Evolutionary conservation across 345 rosid species (phyloP).

Genomic region (Litchi chinensis): DNA sequence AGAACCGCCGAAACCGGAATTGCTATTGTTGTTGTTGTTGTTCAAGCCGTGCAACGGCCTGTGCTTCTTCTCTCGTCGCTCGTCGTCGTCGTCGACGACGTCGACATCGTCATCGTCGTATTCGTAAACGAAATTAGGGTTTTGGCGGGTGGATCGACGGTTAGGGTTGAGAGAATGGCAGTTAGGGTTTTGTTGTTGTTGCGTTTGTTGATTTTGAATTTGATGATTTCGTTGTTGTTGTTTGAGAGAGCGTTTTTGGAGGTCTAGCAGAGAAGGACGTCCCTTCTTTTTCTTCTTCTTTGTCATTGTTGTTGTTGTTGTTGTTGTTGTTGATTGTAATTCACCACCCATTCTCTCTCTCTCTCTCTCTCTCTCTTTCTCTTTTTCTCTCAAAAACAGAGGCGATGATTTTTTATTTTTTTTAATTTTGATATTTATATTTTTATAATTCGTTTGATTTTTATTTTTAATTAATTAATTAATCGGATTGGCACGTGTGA

Average conservation of each 20-base stretch:
- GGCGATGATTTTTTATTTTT: constrained; percentile 25
- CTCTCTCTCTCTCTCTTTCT: constrained; percentile 18
- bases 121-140: constrained; percentile 37
- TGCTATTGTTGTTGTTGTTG: neutral
- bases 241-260: constrained; percentile 87
- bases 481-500: constrained; percentile 28
- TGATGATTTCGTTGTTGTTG: constrained; percentile 53
- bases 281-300: constrained; percentile 97
- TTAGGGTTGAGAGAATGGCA: constrained; percentile 36
- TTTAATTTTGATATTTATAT: constrained; percentile 17
- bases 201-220: neutral
- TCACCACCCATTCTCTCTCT: constrained; percentile 45
- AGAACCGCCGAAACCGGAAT: constrained; percentile 41
- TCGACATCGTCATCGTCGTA: constrained; percentile 30
- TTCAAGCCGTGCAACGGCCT: constrained; percentile 67
- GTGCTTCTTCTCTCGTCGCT: constrained; percentile 74
- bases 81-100: constrained; percentile 72
- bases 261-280: constrained; percentile 91
- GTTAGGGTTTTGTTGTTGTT: constrained; percentile 40
- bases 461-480: too few species aligned
- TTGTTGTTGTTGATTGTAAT: constrained; percentile 34
- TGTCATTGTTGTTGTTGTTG: constrained; percentile 35
- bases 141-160: constrained; percentile 61
- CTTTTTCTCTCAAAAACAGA: constrained; percentile 29
- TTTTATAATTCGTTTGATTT: neutral